Evolutionary conservation across 495 filamentous ascomycete genomes (phyloP), one percentile per base, ranked within the genome.

Genomic region (Astrothelium subdiscretum): DNA sequence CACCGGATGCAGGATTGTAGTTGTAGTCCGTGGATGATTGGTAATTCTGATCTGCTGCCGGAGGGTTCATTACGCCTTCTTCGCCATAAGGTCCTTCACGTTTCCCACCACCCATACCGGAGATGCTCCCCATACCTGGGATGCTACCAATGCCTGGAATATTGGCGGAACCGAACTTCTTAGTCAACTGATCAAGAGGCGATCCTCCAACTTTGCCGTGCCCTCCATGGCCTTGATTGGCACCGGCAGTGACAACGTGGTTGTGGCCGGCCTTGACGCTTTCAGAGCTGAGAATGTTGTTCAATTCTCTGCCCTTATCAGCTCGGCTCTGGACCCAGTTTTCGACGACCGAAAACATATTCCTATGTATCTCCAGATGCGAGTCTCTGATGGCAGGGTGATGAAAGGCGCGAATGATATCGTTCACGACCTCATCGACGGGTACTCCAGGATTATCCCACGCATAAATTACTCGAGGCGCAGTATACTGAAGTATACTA

Each of bases 361-460:
- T 82, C 6, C 83, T 76, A 66, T 97, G 92, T 48, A 92, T 83
- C 68, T 96, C 88, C 59, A 85, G 77, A 59, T 75, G 74, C 22
- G 83, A 83, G 59, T 92, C 81, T 12, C 90, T 83, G 48, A 90
- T 74, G 6, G 85, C 89, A 0, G 92, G 92, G 71, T 97, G 92
- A 71, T 97, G 92, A 77, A 97, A 95, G 1, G 87, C 87, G 12
- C 78, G 80, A 18, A 87, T 66, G 54, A 91, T 83, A 62, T 97
- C 92, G 44, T 86, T 72, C 29, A 92, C 75, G 0, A 97, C 87
- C 67, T 94, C 83, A 32, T 90, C 78, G 18, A 90, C 85, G 1
- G 89, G 82, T 4, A 95, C 82, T 31, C 86, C 83, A 26, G 86
- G 83, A 69, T 96, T 85, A 59, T 97, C 85, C 91, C 91, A 96